A percentile compares a stretch with the other conserved stretches of the same genome.
These are phyloP conservation scores for Cucumis cinereus DNA, from an alignment of 306 rosid species.

Conservation along the genomic window DNA sequence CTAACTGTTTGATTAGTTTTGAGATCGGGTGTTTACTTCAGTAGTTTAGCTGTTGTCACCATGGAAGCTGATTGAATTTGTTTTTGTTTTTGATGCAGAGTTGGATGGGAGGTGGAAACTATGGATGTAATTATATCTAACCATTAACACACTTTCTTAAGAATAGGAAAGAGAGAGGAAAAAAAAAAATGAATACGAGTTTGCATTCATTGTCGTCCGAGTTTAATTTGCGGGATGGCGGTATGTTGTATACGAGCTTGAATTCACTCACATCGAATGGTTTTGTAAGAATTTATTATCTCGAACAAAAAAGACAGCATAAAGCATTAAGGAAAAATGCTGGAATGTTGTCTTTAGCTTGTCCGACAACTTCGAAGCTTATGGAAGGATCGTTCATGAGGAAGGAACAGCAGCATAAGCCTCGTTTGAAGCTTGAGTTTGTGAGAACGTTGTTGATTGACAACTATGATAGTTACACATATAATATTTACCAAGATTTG, in stretches of 20 bases:
- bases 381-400: constrained; percentile 37
- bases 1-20: not conserved
- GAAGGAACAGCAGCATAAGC: constrained; percentile 21
- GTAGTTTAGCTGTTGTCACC: not conserved
- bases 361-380: constrained; percentile 35
- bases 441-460: constrained; percentile 92
- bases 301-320: constrained; percentile 20
- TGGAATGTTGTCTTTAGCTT: constrained; percentile 26
- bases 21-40: not conserved
- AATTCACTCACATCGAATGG: constrained; percentile 19
- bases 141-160: not conserved
- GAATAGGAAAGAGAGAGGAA: not conserved
- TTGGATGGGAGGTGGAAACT: constrained; percentile 16
- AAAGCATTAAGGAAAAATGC: constrained; percentile 18
- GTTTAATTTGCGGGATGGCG: constrained; percentile 36
- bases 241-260: constrained; percentile 16
- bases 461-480: constrained; percentile 96
- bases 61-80: not conserved
- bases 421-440: constrained; percentile 33
- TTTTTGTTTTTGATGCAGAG: constrained; percentile 1
- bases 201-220: constrained; percentile 33
- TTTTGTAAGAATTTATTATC: constrained; percentile 25
- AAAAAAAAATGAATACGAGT: constrained; percentile 26
- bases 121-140: not conserved
- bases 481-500: constrained; percentile 90